Base-by-base conservation (phyloP, 352 stramenopile genomes). In the Phytophthora podocarpi region DNA sequence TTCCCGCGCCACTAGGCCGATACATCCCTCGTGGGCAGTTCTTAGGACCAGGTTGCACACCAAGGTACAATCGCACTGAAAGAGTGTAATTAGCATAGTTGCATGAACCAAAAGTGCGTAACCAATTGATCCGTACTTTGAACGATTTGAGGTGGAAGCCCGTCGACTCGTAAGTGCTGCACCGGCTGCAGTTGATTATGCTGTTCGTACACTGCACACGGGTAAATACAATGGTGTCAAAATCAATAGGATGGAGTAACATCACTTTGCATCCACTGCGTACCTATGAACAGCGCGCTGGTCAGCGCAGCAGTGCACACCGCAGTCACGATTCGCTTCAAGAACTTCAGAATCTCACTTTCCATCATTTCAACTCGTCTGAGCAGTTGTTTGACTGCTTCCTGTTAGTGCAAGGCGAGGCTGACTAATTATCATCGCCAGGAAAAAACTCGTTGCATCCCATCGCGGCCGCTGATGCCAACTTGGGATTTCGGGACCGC, bases 1-100 rank as follows among this genome's bases (percentile, higher is more conserved):
- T 78, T 0, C 82, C 84, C 2, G 42, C 72, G 1, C 70, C 75
- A 20, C 69, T 64, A 1, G 67, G 66, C 5, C 82, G 82, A 21
- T 91, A 93, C 75, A 87, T 91, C 15, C 84, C 84, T 48, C 72
- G 53, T 9, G 84, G 84, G 40, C 84, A 93, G 6, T 69, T 41
- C 1, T 71, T 50, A 1, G 76, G 59, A 20, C 46, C 63, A 1
- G 79, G 77, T 39, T 90, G 83, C 8, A 89, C 53, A n/a, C 83
- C 78, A 39, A 74, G 58, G 45, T 83, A 78, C 59, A 89, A 64
- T 21, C 72, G 74, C 27, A 78, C 79, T 89, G n/a, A 1, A 53
- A 59, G 23, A 2, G 31, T 2, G n/a, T n/a, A 35, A n/a, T 21
- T n/a, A 46, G 9, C 4, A n/a, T 15, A 18, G 20, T 42, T 21